Evolutionary conservation across 805 yeast species (phyloP).

Genomic region (Lachancea cidri): DNA sequence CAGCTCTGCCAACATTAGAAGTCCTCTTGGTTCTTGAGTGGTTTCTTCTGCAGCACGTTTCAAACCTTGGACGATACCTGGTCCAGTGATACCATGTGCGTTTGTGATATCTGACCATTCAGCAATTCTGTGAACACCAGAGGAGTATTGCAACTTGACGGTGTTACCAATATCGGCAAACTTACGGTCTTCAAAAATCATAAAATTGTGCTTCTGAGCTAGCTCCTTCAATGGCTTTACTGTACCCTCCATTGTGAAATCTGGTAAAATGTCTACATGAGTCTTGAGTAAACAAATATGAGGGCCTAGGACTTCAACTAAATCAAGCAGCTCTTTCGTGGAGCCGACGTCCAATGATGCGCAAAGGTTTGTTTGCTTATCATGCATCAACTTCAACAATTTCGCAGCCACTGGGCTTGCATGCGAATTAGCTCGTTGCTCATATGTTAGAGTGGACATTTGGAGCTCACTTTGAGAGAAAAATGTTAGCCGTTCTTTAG

Average conservation of each 20-base stretch:
- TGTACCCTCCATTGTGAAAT: conserved; percentile 77
- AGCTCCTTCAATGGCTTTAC: conserved; percentile 66
- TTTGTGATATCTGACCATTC: conserved; percentile 96
- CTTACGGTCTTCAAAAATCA: conserved; percentile 95
- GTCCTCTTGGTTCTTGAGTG: conserved; percentile 75
- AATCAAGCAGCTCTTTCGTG: conserved; percentile 64
- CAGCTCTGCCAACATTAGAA: conserved; percentile 91
- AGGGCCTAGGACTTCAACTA: conserved; percentile 84
- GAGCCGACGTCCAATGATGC: conserved; percentile 89
- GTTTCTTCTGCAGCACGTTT: conserved; percentile 69
- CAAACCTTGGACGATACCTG: conserved; percentile 85
- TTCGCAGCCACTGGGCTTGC: conserved; percentile 75
- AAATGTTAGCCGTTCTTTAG: too few species aligned
- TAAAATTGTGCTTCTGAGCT: conserved; percentile 75
- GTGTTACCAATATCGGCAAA: conserved; percentile 99
- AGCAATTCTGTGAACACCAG: conserved; percentile 86
- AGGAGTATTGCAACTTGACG: conserved; percentile 86
- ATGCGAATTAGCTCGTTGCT: conserved; percentile 65
- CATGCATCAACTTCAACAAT: conserved; percentile 66
- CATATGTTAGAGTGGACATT: conserved; percentile 43
- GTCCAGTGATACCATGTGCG: conserved; percentile 96
- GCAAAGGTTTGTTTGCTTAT: conserved; percentile 82
- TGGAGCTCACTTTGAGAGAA: too few species aligned
- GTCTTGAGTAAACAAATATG: conserved; percentile 88
- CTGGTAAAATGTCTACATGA: conserved; percentile 89